These are phyloP conservation scores for Xylariaceae sp. DNA, from an alignment of 2,329 filamentous ascomycete species.

Conservation along the genomic window DNA sequence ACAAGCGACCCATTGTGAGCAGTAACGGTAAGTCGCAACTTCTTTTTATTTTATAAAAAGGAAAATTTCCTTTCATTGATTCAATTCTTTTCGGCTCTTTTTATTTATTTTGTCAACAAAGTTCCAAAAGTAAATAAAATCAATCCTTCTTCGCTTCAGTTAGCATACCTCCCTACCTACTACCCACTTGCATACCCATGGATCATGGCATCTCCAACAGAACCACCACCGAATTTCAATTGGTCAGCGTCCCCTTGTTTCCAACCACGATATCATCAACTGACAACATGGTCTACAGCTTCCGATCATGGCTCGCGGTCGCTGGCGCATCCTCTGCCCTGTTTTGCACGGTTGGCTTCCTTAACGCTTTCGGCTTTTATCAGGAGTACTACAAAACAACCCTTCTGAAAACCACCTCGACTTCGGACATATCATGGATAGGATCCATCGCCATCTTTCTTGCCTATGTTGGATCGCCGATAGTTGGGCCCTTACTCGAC, in stretches of 20 bases:
- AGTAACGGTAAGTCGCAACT: too few species aligned
- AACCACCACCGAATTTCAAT: conserved; percentile 15
- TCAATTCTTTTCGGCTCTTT: too few species aligned
- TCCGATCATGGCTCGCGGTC: conserved; percentile 23
- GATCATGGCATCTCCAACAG: background rate
- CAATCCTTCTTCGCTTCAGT: too few species aligned
- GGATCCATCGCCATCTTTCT: conserved; percentile 33
- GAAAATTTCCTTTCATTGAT: too few species aligned
- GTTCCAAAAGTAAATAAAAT: too few species aligned
- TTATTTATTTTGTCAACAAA: too few species aligned
- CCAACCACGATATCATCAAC: background rate
- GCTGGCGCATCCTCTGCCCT: conserved; percentile 20
- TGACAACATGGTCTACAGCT: background rate
- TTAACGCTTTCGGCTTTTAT: conserved; percentile 35
- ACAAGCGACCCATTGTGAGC: too few species aligned
- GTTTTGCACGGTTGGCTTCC: conserved; percentile 32
- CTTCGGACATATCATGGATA: conserved; percentile 33
- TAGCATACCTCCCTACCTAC: too few species aligned
- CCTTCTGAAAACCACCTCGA: conserved; percentile 20
- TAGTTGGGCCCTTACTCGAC: conserved; percentile 31
- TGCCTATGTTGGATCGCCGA: conserved; percentile 23
- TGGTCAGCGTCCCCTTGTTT: background rate
- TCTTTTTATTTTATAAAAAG: too few species aligned
- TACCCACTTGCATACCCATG: too few species aligned
- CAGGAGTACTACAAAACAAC: conserved; percentile 30